Evolutionary conservation across 768 basidiomycete species (phyloP).

Genomic region (Amanita molliuscula): DNA sequence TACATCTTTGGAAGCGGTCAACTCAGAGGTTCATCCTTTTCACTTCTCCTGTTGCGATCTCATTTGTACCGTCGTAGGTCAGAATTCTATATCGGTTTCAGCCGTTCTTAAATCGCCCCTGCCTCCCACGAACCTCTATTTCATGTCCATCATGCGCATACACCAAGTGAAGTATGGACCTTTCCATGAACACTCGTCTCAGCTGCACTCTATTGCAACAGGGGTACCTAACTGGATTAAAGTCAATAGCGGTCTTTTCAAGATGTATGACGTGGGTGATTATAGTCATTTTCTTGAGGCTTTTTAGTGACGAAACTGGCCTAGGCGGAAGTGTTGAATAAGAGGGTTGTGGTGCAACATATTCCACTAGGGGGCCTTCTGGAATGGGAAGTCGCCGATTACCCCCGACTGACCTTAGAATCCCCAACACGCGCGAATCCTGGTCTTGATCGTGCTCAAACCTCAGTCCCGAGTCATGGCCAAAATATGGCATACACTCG

Average conservation of each 20-base stretch:
- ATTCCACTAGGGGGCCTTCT: constrained; percentile 77
- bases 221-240: constrained; percentile 90
- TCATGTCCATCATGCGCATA: constrained; percentile 69
- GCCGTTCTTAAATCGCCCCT: constrained; percentile 49
- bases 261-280: constrained; percentile 81
- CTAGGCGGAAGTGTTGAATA: constrained; percentile 84
- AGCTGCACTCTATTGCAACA: constrained; percentile 76
- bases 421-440: neutral
- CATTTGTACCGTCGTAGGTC: constrained; percentile 33
- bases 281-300: constrained; percentile 1
- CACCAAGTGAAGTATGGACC: constrained; percentile 77
- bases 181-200: constrained; percentile 88
- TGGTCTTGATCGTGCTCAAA: constrained; percentile 1
- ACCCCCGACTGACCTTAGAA: constrained; percentile 7
- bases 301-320: neutral
- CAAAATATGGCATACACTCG: neutral
- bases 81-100: constrained; percentile 52
- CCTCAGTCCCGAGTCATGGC: constrained; percentile 3
- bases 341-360: constrained; percentile 95
- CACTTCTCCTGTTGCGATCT: constrained; percentile 3
- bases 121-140: constrained; percentile 68
- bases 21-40: constrained; percentile 46
- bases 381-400: constrained; percentile 39
- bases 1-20: constrained; percentile 91
- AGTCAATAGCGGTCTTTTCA: constrained; percentile 81